A percentile compares a stretch with the other conserved stretches of the same genome.
Conservation (phyloP, 345 rosid genomes). For the Dimocarpus longan region DNA sequence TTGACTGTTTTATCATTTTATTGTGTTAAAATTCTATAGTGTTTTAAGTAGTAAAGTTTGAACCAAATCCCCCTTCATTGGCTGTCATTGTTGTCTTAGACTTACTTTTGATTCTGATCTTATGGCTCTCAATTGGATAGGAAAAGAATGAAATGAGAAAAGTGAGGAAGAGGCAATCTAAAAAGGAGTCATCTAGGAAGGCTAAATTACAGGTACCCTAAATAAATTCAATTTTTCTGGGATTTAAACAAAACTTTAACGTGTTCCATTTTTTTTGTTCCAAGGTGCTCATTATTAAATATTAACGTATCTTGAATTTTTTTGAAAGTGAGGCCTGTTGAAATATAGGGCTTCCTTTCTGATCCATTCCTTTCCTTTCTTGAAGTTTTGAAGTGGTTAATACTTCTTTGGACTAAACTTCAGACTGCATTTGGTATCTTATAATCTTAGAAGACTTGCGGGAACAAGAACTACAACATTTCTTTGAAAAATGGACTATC, state of each 20-base stretch:
- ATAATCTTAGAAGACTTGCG: not conserved
- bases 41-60: not conserved
- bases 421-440: no score
- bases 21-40: not conserved
- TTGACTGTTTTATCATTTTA: not conserved
- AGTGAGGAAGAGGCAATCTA: constrained; percentile 13
- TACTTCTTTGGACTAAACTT: not conserved
- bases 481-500: not conserved
- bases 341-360: not conserved
- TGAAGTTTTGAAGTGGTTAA: not conserved
- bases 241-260: not conserved
- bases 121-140: constrained; percentile 11
- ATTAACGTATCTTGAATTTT: not conserved
- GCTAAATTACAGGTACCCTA: constrained; percentile 7
- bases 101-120: not conserved
- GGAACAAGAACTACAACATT: not conserved
- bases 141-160: constrained; percentile 4
- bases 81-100: not conserved
- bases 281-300: not conserved
- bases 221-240: not conserved
- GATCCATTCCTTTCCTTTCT: not conserved
- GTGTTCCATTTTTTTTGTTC: not conserved
- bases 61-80: not conserved
- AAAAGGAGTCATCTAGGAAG: constrained; percentile 6
- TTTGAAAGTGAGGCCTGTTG: not conserved